Percentiles rank a stretch among this genome's conserved stretches.
Conservation (phyloP, 108 stramenopile genomes). For the Nitzschia sp. region DNA sequence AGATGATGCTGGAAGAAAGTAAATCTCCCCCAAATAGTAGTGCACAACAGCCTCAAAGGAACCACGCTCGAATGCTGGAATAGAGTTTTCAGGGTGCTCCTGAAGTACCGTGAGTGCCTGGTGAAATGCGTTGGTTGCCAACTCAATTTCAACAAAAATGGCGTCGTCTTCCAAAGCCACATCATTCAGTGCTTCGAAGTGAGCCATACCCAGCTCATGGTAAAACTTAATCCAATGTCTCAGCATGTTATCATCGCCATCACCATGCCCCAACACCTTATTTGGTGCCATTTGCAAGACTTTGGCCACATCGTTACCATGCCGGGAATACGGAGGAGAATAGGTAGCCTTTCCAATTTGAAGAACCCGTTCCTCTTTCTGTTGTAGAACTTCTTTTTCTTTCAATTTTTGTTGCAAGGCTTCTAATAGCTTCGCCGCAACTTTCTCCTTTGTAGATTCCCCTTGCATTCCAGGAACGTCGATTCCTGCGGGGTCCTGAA, state of each 20-base stretch:
- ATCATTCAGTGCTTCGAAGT: not conserved
- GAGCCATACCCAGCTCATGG: constrained; percentile 17
- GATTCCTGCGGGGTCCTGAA: not conserved
- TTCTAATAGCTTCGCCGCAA: not conserved
- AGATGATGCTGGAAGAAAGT: constrained; percentile 1
- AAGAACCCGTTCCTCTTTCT: not conserved
- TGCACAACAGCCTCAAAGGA: not conserved
- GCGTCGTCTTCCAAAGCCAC: not conserved
- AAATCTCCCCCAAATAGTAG: constrained; percentile 11
- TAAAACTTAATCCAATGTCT: constrained; percentile 12
- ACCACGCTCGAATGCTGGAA: not conserved
- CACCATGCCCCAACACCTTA: not conserved
- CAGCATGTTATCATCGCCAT: not conserved
- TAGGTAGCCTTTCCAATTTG: constrained; percentile 21
- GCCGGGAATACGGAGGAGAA: constrained; percentile 12
- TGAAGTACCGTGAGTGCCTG: not conserved
- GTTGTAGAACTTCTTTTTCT: not conserved
- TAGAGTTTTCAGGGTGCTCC: not conserved
- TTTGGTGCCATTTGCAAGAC: constrained; percentile 5
- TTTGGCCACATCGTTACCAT: constrained; percentile 1
- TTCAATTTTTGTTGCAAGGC: not conserved
- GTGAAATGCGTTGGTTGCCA: constrained; percentile 20
- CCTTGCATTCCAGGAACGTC: not conserved
- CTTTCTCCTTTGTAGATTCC: not conserved
- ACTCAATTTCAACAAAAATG: constrained; percentile 1